These are phyloP conservation scores for Colletotrichum sp. DNA, from an alignment of 2,329 filamentous ascomycete genomes.

Conservation along the genomic window DNA sequence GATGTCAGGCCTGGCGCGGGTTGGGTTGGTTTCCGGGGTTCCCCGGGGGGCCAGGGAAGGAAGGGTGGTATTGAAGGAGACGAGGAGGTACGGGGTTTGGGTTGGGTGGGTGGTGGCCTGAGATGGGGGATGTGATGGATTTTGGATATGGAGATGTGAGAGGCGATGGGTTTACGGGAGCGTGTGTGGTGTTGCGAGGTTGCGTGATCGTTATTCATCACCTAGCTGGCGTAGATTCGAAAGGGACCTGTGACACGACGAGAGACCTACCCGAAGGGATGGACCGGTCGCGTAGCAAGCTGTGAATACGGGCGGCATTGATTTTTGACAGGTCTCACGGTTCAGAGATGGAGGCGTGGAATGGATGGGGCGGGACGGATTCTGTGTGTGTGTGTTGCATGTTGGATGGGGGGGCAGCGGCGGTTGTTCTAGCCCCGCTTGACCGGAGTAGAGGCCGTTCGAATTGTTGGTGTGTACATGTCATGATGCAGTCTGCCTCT, in stretches of 20 bases:
- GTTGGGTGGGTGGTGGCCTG: neutral
- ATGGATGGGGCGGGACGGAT: neutral
- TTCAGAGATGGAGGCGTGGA: neutral
- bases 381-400: neutral
- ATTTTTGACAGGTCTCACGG: conserved; percentile 2
- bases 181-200: neutral
- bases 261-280: neutral
- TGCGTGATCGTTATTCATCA: neutral
- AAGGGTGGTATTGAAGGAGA: neutral
- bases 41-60: neutral
- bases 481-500: conserved; percentile 1
- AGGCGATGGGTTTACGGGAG: neutral
- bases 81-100: neutral
- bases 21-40: neutral
- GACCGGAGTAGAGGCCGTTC: neutral
- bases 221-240: neutral
- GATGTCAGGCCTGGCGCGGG: neutral
- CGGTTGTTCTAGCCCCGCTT: conserved; percentile 11
- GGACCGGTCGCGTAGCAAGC: neutral
- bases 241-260: neutral
- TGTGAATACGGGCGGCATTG: neutral
- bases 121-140: neutral
- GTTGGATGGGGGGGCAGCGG: neutral
- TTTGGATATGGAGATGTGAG: neutral
- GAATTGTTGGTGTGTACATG: conserved; percentile 6